Base-by-base conservation (phyloP, 331 rosid species). In the Spiraea crenata region DNA sequence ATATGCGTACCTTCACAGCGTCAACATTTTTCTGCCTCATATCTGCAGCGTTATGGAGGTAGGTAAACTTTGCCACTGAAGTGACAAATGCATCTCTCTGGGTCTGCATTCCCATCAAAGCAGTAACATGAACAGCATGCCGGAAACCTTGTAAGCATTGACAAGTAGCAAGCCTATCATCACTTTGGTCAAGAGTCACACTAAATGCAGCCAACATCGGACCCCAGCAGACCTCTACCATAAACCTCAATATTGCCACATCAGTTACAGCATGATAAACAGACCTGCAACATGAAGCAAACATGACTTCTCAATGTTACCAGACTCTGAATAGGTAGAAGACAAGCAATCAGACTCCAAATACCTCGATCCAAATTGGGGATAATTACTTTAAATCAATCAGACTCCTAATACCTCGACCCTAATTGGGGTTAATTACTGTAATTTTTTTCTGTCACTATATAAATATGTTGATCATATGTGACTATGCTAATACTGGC, bases 211-310 rank as follows among this genome's bases (percentile, higher is more conserved):
- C 99, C 84, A 95, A 83, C 90, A 95, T 89, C 65, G 99, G 99
- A 71, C 98, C 98, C 99, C 99, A 95, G 85, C 96, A 95, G 51
- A 86, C 99, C 85, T 95, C 99, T 58, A 88, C 93, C 98, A 95
- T 95, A 82, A 95, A 95, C 83, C 99, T 95, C 84, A 95, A 84
- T 81, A 95, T 95, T 48, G 96, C 87, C 62, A 88, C 96, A 77
- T 93, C 97, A n/a, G 96, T 87, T 75, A 93, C 95, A 72, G 89
- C 85, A 80, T 91, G 96, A 84, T 91, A 95, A 35, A 84, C 83
- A 68, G 97, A 87, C 84, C 99, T 95, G 96, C 87, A 79, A 73
- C 51, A 77, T 58, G 50, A 77, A 56, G 68, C 45, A 49, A 74
- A 63, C 67, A 74, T 58, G 61, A 81, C 81, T 74, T 40, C 68